Percentiles rank a stretch among this genome's conserved stretches.
These are phyloP conservation scores for Fusarium hostae DNA, from an alignment of 2,329 filamentous ascomycete genomes.

Conservation along the genomic window DNA sequence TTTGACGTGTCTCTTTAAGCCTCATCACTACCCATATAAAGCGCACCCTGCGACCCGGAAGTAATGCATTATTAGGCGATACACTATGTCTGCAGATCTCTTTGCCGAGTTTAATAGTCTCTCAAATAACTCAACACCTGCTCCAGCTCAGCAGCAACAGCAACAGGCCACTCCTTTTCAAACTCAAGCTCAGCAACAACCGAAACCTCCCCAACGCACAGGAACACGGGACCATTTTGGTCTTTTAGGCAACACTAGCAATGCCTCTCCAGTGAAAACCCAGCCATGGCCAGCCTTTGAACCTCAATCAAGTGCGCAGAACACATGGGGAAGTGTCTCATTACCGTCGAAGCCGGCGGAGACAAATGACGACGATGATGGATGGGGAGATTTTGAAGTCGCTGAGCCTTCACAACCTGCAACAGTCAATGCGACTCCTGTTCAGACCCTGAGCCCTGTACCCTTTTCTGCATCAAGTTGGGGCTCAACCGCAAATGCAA, in stretches of 20 bases:
- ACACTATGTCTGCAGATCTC: conserved; percentile 71
- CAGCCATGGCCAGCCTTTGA: conserved; percentile 50
- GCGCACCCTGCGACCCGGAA: conserved; percentile 14
- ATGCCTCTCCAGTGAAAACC: conserved; percentile 18
- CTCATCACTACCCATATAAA: neutral
- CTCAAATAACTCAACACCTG: conserved; percentile 51
- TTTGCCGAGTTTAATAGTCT: conserved; percentile 70
- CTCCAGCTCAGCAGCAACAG: conserved; percentile 30
- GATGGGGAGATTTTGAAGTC: conserved; percentile 75
- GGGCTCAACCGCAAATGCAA: conserved; percentile 10
- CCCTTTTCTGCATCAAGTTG: conserved; percentile 27
- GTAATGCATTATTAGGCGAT: conserved; percentile 30
- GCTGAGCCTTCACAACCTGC: conserved; percentile 52
- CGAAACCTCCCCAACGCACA: conserved; percentile 21
- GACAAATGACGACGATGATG: conserved; percentile 66
- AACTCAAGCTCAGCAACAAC: conserved; percentile 18
- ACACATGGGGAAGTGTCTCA: conserved; percentile 31
- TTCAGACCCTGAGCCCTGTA: conserved; percentile 5
- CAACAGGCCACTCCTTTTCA: conserved; percentile 24
- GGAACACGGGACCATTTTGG: conserved; percentile 45
- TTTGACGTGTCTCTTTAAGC: neutral
- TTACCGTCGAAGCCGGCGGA: conserved; percentile 31
- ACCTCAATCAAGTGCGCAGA: conserved; percentile 33
- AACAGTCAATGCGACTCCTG: conserved; percentile 25
- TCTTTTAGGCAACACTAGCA: conserved; percentile 36